Base-by-base conservation (phyloP, 192 early-diverging fungal genomes). In the Dissophora ornata region DNA sequence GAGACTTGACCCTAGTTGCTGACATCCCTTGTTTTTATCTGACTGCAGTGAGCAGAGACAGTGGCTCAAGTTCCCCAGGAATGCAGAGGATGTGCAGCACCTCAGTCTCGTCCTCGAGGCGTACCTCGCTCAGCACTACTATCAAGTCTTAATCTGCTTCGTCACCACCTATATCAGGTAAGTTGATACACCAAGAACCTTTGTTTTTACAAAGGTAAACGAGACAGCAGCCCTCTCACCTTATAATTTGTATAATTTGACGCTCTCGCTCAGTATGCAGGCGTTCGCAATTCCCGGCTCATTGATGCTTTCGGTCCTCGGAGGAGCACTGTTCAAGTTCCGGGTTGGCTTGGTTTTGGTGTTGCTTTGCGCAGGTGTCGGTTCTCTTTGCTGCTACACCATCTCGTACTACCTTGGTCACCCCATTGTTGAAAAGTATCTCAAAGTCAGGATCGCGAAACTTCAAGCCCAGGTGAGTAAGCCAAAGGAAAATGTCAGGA, bases 241-340 rank as follows among this genome's bases (percentile, higher is more conserved):
- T n/a, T n/a, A n/a, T n/a, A n/a, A n/a, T n/a, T n/a, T n/a, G n/a
- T n/a, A n/a, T n/a, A n/a, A n/a, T n/a, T n/a, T n/a, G n/a, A n/a
- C n/a, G n/a, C n/a, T n/a, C n/a, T n/a, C n/a, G n/a, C n/a, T n/a
- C 24, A 88, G 87, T 18, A 60, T 88, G n/a, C 87, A 88, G 40
- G 80, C 81, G 4, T 88, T 88, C 22, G 83, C 87, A 18, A 79
- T 88, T 46, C 87, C 87, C 36, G 87, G 87, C 42, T 80, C 83
- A 3, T 79, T 86, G 74, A 85, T 84, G 87, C 70, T 88, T 10
- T 84, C 81, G 28, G 79, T 88, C 12, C 77, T 88, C 24, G 85
- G 85, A 21, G 87, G 87, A 30, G 73, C 83, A 9, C 59, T 88
- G 19, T 88, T 86, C 64, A 61, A 82, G 38, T 81, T 82, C 69